Evolutionary conservation across 805 yeast genomes (phyloP).

Genomic region (Candida lessepsii): DNA sequence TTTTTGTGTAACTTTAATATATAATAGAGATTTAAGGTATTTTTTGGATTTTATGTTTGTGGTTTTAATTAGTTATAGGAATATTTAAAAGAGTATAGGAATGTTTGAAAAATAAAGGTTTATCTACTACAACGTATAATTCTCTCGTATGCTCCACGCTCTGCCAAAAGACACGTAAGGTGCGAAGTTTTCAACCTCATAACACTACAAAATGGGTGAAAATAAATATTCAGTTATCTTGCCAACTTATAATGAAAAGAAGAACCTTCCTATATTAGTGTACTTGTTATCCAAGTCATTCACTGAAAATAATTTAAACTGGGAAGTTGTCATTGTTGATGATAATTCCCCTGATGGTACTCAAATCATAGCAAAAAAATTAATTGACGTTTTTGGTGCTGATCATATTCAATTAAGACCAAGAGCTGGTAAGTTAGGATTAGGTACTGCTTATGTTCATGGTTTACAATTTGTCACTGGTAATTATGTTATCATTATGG

Average conservation of each 20-base stretch:
- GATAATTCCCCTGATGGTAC: constrained; percentile 84
- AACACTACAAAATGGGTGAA: constrained; percentile 1
- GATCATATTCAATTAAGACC: constrained; percentile 64
- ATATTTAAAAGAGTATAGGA: too few relatives aligned
- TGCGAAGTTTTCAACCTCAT: background rate
- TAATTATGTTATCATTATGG: constrained; percentile 76
- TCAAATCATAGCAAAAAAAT: constrained; percentile 64
- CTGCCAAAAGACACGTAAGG: constrained; percentile 3
- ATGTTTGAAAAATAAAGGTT: too few relatives aligned
- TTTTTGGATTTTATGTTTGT: too few relatives aligned
- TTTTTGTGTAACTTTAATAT: background rate
- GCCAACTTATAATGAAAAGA: constrained; percentile 76
- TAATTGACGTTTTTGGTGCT: constrained; percentile 55
- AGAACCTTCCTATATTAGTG: constrained; percentile 60
- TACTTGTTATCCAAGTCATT: constrained; percentile 71
- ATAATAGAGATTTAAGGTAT: too few relatives aligned
- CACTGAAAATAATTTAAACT: constrained; percentile 52
- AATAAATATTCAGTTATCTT: constrained; percentile 68
- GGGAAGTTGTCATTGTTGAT: constrained; percentile 79
- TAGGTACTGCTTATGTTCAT: constrained; percentile 80
- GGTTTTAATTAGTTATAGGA: too few relatives aligned
- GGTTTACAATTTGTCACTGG: constrained; percentile 72
- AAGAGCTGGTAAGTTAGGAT: constrained; percentile 74
- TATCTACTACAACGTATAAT: too few relatives aligned
- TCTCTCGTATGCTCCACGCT: too few relatives aligned